phyloP scores from a whole-genome alignment of 768 basidiomycete genomes.

The Lentinula lateritia region DNA sequence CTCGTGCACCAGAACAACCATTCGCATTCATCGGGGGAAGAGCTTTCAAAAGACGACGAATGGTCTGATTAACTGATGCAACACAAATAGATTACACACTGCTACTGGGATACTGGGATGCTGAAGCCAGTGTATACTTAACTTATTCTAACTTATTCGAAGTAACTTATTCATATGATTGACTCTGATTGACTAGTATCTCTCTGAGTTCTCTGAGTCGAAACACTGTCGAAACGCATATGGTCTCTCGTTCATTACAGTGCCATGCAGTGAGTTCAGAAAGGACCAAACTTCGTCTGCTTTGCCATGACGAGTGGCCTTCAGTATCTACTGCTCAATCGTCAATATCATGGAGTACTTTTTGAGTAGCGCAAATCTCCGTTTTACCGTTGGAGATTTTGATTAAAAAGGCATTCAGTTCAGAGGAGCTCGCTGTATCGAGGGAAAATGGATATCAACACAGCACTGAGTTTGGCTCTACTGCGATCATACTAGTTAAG shows the following conservation, averaged over 20 bases:
- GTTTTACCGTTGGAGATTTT: neutral
- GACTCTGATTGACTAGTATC: too few species aligned
- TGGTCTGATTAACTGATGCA: constrained; percentile 5
- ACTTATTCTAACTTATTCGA: constrained; percentile 2
- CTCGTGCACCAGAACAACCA: constrained; percentile 32
- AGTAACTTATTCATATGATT: neutral
- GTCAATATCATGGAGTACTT: too few species aligned
- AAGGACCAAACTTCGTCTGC: neutral
- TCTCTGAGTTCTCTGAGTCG: neutral
- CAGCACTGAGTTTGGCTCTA: neutral
- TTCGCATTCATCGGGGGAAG: constrained; percentile 3
- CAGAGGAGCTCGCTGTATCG: neutral
- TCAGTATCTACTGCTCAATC: too few species aligned
- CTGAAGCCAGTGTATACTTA: neutral
- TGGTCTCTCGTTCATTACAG: too few species aligned
- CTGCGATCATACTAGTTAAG: too few species aligned
- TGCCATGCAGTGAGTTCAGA: too few species aligned
- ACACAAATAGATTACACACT: too few species aligned
- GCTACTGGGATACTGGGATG: neutral
- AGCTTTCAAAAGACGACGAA: constrained; percentile 8
- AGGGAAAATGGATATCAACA: neutral
- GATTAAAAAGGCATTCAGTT: too few species aligned
- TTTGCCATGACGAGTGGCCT: constrained; percentile 1
- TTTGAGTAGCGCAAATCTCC: neutral
- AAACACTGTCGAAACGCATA: neutral